Base-by-base conservation (phyloP, 495 filamentous ascomycete genomes). In the Penicillium coffeae region DNA sequence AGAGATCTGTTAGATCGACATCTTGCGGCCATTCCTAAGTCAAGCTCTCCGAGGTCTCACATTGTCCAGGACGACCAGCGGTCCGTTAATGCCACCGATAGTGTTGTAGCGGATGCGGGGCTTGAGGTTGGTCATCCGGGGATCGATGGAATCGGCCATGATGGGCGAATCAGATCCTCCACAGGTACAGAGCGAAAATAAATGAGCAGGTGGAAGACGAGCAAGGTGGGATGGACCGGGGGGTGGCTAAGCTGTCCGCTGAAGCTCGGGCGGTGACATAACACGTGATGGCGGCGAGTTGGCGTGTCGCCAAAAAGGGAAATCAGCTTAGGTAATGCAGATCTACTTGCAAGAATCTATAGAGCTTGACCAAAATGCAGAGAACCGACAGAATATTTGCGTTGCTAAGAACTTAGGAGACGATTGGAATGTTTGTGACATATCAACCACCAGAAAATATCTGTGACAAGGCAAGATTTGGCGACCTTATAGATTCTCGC, bases 81-180 rank as follows among this genome's bases (percentile, higher is more conserved):
- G 93, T 39, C 93, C 94, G 73, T 97, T 99, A 69, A 97, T 87
- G 71, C 91, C 94, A 68, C 89, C 88, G 66, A 99, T 90, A 52
- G 93, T 99, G 76, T 99, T 99, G 78, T 99, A 99, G 50, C 88
- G 81, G 64, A 95, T 81, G 68, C 90, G 81, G 59, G 91, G 91
- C 68, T 85, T 81, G 65, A 95, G 79, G 59, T 73, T 78, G 73
- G 86, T 83, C 77, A 89, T 89, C 65, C 89, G 81, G 48, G 88
- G 87, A 70, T 95, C 89, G 62, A 77, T 55, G 40, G 73, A 68
- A 45, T 79, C 75, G 59, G 77, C 79, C 85, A 86, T 87, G 60
- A 44, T 61, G 63, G 61, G 53, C 49, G 48, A 57, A 54, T 60
- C 42, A 34, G 44, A 48, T 52, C 55, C 48, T 58, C 60, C 55